phyloP scores from a whole-genome alignment of 1,284 basidiomycete species.

The Ustilago crameri region DNA sequence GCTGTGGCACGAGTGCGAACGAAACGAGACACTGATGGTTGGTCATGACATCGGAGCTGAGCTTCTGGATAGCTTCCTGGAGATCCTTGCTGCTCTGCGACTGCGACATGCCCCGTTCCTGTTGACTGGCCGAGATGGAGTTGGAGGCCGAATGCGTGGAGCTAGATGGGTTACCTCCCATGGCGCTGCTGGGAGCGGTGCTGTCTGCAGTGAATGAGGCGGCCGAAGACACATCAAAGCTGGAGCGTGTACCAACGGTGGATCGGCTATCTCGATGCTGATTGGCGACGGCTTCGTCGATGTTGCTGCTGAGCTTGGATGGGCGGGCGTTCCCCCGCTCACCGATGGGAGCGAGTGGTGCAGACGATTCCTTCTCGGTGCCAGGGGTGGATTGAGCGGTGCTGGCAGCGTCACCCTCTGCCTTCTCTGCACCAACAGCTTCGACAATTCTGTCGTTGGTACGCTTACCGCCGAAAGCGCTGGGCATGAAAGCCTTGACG shows the following conservation, averaged over 20 bases:
- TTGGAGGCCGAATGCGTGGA: slow-evolving; percentile 54
- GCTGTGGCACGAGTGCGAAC: slow-evolving; percentile 47
- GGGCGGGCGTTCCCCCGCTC: slow-evolving; percentile 35
- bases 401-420: slow-evolving; percentile 36
- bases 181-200: slow-evolving; percentile 56
- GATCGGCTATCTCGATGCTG: slow-evolving; percentile 59
- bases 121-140: slow-evolving; percentile 44
- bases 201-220: slow-evolving; percentile 58
- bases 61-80: slow-evolving; percentile 50
- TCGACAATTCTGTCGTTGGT: slow-evolving; percentile 62
- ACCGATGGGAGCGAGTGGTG: slow-evolving; percentile 35
- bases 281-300: slow-evolving; percentile 18
- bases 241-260: slow-evolving; percentile 58
- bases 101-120: slow-evolving; percentile 37
- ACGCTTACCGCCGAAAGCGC: slow-evolving; percentile 61
- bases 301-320: slow-evolving; percentile 25
- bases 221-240: slow-evolving; percentile 52
- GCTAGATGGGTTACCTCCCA: slow-evolving; percentile 41
- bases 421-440: slow-evolving; percentile 53
- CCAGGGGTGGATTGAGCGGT: slow-evolving; percentile 7
- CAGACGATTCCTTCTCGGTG: slow-evolving; percentile 18
- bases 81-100: slow-evolving; percentile 55
- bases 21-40: slow-evolving; percentile 61
- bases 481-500: slow-evolving; percentile 65
- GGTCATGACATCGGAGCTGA: slow-evolving; percentile 59